Evolutionary conservation across 768 basidiomycete species (phyloP), one percentile per base, ranked within the genome.

Genomic region (Hericium erinaceus): DNA sequence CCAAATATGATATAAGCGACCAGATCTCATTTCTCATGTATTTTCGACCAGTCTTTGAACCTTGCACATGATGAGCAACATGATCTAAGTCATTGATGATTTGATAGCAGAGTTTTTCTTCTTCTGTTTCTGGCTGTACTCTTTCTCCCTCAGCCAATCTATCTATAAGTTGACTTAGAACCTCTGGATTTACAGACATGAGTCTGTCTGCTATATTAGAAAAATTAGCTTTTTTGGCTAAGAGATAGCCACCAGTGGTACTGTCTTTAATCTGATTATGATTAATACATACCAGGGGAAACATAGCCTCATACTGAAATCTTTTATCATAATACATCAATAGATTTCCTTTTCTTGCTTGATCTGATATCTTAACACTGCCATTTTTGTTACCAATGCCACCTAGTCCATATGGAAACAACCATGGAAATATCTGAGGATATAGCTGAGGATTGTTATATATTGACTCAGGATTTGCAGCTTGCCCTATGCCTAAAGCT

Each of bases 321-420:
- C 59, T 37, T 26, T 61, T 61, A 33, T 67, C 64, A 50, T 61
- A 38, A 57, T 65, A 64, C 54, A 63, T 50, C 22, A 63, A 39
- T 10, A 61, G n/a, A 15, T 56, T 33, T 13, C 51, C 1, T 22
- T 52, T 60, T n/a, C 57, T 60, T n/a, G 33, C 48, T 4, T 20
- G 16, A 15, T 50, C 51, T 28, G n/a, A 24, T 13, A 61, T 11
- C 8, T 41, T 26, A 18, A 15, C 38, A 16, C 15, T 10, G 4
- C 41, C 52, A 39, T n/a, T 39, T 13, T 15, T 33, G 16, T 61
- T 56, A 1, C 40, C 39, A 48, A 62, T 49, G 0, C 61, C 62
- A 2, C 62, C 65, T n/a, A 60, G 26, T 0, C 58, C 65, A 48
- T 62, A 60, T 9, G 59, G 59, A 41, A 56, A 64, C 9, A 64